These are phyloP conservation scores for Plenodomus biglobosus DNA, from an alignment of 2,329 filamentous ascomycete species.

Conservation along the genomic window DNA sequence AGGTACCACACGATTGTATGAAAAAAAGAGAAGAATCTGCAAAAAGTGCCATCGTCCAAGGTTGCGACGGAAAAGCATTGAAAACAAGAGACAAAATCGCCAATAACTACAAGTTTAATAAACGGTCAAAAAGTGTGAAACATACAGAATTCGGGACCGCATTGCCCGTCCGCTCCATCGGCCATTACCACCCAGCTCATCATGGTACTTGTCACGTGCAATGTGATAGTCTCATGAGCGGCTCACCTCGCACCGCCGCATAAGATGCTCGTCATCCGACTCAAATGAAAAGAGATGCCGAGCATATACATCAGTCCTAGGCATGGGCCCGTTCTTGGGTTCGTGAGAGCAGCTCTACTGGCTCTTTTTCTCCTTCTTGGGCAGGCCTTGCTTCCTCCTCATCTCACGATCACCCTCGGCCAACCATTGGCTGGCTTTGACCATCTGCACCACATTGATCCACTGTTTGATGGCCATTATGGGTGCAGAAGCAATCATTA, in stretches of 20 bases:
- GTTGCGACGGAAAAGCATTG: neutral
- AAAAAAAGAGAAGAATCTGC: neutral
- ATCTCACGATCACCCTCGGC: constrained; percentile 82
- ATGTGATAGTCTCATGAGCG: neutral
- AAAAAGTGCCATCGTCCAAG: neutral
- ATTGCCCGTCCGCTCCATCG: neutral
- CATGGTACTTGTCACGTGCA: neutral
- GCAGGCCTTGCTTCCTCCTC: constrained; percentile 52
- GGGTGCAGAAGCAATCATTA: constrained; percentile 77
- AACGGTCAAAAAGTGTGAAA: neutral
- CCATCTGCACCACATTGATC: constrained; percentile 90
- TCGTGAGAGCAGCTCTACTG: constrained; percentile 15
- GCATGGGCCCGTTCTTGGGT: neutral
- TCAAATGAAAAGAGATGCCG: neutral
- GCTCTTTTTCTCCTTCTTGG: constrained; percentile 39
- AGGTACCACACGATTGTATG: no score
- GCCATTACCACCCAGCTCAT: neutral
- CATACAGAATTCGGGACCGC: neutral
- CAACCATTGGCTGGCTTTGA: constrained; percentile 89
- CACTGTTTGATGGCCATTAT: constrained; percentile 91
- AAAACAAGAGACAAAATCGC: neutral
- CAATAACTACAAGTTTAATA: neutral
- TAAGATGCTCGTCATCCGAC: neutral
- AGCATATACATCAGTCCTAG: neutral
- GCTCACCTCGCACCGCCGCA: neutral